phyloP scores from a whole-genome alignment of 176 grass and related monocot species.

The Cocos nucifera region DNA sequence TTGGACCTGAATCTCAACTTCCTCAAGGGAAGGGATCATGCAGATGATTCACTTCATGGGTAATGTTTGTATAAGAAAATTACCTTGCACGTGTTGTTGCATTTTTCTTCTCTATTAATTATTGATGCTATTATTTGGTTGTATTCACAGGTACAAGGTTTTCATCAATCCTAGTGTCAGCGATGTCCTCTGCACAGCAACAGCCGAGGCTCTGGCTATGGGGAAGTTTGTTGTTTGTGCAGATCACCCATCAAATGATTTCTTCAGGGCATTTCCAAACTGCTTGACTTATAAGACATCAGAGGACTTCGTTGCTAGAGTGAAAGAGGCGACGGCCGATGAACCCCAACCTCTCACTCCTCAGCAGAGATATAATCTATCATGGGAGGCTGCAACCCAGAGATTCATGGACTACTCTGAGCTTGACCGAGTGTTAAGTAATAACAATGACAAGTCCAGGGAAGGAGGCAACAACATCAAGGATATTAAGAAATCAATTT shows the following conservation, averaged over 20 bases:
- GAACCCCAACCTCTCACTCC: slow-evolving; percentile 64
- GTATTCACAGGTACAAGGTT: slow-evolving; percentile 66
- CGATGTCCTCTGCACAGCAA: slow-evolving; percentile 74
- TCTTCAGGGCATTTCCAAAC: slow-evolving; percentile 80
- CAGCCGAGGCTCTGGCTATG: slow-evolving; percentile 73
- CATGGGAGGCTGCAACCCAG: slow-evolving; percentile 86
- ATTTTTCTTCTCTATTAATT: too few species aligned
- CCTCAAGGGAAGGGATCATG: slow-evolving; percentile 76
- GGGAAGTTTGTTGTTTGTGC: slow-evolving; percentile 88
- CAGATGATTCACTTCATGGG: slow-evolving; percentile 78
- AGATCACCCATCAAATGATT: slow-evolving; percentile 88
- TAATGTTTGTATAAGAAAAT: slow-evolving; percentile 7
- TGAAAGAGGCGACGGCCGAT: slow-evolving; percentile 78
- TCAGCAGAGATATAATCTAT: slow-evolving; percentile 66
- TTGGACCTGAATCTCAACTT: slow-evolving; percentile 72
- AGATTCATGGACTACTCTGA: slow-evolving; percentile 85
- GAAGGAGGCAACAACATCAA: slow-evolving; percentile 1
- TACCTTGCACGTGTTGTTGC: too few species aligned
- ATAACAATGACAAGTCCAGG: background rate
- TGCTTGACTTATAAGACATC: slow-evolving; percentile 64
- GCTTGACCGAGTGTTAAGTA: slow-evolving; percentile 58
- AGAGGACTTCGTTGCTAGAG: slow-evolving; percentile 60
- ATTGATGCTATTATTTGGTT: background rate
- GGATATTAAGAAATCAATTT: slow-evolving; percentile 47
- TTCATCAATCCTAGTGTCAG: slow-evolving; percentile 91